phyloP scores from a whole-genome alignment of 495 filamentous ascomycete species.

The Xylaria nigripes region DNA sequence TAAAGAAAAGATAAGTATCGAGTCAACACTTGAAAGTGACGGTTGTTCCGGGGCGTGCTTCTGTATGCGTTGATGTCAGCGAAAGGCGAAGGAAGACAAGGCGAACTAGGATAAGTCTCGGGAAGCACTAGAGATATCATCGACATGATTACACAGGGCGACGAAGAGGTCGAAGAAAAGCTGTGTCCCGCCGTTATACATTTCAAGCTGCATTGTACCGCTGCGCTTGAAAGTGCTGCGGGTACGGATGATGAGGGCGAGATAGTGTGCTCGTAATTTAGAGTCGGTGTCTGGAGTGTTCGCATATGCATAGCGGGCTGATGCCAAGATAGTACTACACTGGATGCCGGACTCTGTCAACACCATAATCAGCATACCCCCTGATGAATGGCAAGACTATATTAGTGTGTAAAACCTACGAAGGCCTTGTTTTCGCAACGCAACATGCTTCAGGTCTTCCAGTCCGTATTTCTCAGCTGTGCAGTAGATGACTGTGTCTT shows the following conservation, averaged over 20 bases:
- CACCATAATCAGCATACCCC: conserved; percentile 11
- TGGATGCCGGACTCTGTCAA: conserved; percentile 62
- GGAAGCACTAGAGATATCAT: conserved; percentile 46
- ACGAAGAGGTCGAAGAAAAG: conserved; percentile 93
- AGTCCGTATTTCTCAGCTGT: conserved; percentile 74
- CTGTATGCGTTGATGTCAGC: conserved; percentile 14
- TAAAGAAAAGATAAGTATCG: not conserved
- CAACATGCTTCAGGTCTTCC: conserved; percentile 71
- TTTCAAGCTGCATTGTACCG: conserved; percentile 94
- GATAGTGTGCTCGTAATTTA: conserved; percentile 81
- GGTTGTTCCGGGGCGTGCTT: conserved; percentile 35
- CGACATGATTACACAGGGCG: conserved; percentile 84
- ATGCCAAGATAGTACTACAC: conserved; percentile 73
- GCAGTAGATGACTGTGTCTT: conserved; percentile 89
- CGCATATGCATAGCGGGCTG: conserved; percentile 78
- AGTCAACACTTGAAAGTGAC: conserved; percentile 15
- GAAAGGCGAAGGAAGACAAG: not conserved
- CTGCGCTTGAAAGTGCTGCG: conserved; percentile 82
- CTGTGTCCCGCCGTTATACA: conserved; percentile 70
- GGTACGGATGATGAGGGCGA: conserved; percentile 82
- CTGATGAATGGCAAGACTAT: not conserved
- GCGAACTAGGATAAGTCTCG: conserved; percentile 22
- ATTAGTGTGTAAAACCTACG: conserved; percentile 28
- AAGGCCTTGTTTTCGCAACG: conserved; percentile 78
- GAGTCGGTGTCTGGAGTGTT: conserved; percentile 85